Conservation (phyloP, 164 flowering plant genomes). For the Hamamelis virginiana region DNA sequence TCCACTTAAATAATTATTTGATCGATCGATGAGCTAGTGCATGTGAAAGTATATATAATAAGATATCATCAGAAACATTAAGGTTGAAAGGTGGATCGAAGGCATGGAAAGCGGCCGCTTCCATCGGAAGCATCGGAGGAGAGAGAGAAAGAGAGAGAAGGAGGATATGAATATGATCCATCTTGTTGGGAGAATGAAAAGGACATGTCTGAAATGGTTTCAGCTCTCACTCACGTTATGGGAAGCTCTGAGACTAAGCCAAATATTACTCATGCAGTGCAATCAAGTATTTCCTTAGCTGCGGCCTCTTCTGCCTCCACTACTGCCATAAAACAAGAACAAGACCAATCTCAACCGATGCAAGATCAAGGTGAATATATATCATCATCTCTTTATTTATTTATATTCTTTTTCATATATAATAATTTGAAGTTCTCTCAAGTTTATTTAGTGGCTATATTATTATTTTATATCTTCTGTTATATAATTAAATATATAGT, state of each 20-base stretch:
- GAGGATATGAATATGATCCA: too few species aligned
- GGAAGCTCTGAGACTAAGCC: constrained; percentile 3
- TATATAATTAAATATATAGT: too few species aligned
- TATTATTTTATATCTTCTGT: too few species aligned
- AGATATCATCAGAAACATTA: neutral
- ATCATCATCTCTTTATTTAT: too few species aligned
- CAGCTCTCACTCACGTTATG: constrained; percentile 33
- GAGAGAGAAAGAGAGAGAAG: constrained; percentile 33
- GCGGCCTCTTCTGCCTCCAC: too few species aligned
- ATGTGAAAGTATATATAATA: too few species aligned
- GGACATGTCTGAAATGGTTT: constrained; percentile 37
- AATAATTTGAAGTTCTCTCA: too few species aligned
- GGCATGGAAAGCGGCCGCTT: constrained; percentile 66
- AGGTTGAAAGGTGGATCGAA: constrained; percentile 56
- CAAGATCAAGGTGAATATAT: constrained; percentile 16
- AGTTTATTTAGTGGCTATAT: too few species aligned
- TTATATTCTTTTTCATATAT: too few species aligned
- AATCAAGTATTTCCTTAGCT: constrained; percentile 1
- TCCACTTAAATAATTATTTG: too few species aligned
- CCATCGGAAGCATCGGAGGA: constrained; percentile 46
- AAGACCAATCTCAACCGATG: constrained; percentile 2
- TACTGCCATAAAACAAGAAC: constrained; percentile 2
- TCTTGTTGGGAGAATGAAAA: constrained; percentile 14
- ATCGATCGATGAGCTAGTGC: too few species aligned
- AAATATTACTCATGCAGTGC: constrained; percentile 1